These are phyloP conservation scores for Dalechampia spathulata DNA, from an alignment of 441 rosid genomes.

Conservation along the genomic window DNA sequence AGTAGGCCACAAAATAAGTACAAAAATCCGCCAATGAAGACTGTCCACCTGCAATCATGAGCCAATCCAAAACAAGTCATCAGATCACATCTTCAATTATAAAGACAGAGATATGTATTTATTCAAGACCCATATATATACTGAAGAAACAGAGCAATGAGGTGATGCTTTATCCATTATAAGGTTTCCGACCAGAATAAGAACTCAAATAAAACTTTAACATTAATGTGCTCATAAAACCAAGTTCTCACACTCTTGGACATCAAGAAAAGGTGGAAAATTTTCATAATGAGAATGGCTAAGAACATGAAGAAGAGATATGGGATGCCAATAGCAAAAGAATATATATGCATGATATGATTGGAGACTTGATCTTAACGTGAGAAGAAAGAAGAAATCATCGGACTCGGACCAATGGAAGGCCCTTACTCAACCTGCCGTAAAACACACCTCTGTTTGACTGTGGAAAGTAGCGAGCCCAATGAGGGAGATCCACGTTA, in stretches of 20 bases:
- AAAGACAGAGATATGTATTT: background rate
- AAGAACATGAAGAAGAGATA: no score
- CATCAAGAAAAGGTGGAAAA: no score
- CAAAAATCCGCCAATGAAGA: conserved; percentile 97
- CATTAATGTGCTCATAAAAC: no score
- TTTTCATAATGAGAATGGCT: no score
- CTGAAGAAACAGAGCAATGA: no score
- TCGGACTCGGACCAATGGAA: no score
- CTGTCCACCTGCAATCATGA: conserved; percentile 75
- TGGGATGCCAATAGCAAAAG: no score
- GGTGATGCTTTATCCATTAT: no score
- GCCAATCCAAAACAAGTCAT: background rate
- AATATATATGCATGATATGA: conserved; percentile 1
- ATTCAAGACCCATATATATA: background rate
- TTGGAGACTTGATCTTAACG: background rate
- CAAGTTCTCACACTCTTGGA: no score
- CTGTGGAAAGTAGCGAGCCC: conserved; percentile 99
- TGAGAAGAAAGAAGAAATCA: background rate
- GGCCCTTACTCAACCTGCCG: background rate
- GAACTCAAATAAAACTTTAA: background rate
- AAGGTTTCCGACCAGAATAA: background rate
- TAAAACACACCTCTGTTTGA: conserved; percentile 71
- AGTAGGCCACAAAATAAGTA: conserved; percentile 94
- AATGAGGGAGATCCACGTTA: conserved; percentile 86
- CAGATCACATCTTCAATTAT: background rate